Base-by-base conservation (phyloP, 2,329 filamentous ascomycete genomes). In the Alternaria sp. region DNA sequence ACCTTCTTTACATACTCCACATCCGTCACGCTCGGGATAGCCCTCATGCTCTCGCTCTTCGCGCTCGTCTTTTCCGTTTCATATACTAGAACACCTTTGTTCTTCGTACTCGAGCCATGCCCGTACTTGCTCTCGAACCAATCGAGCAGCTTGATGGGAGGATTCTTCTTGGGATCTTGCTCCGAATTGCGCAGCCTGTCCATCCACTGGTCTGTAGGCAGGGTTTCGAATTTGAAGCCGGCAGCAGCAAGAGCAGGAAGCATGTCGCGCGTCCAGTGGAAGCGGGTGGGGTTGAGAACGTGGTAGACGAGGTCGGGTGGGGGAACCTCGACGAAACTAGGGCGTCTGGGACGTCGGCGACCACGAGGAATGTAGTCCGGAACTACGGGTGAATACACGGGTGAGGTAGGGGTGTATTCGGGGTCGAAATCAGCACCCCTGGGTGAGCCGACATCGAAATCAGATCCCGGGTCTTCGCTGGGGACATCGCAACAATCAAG, bases 221-320 rank as follows among this genome's bases (percentile, higher is more conserved):
- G 30, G 3, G 55, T 55, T 26, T 73, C 70, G 28, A 75, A 75
- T 9, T 42, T 2, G 1, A 75, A 43, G 82, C 84, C 84, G 0
- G 81, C 79, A 0, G 70, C 68, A 11, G 69, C 67, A 3, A 88
- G 73, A 2, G 81, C 79, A 1, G 85, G 85, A 0, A 88, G 78
- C 16, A 89, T 75, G 49, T 87, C 83, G 0, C 75, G 62, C 0
- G 84, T 85, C 85, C 85, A 88, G 54, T 83, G 78, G 66, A 87
- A 83, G 6, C 76, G 73, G 0, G 59, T 71, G 0, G 81, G 81
- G 61, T 87, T 87, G 14, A 84, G 75, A 7, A 89, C 75, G 60
- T 88, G 84, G 66, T 83, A 86, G 16, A 87, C 79, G 0, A 78
- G 68, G 4, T 75, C 73, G 0, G 54, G 32, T 7, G 43, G 43